Base-by-base conservation (phyloP, 75 land plant species). In the Picea sitchensis region DNA sequence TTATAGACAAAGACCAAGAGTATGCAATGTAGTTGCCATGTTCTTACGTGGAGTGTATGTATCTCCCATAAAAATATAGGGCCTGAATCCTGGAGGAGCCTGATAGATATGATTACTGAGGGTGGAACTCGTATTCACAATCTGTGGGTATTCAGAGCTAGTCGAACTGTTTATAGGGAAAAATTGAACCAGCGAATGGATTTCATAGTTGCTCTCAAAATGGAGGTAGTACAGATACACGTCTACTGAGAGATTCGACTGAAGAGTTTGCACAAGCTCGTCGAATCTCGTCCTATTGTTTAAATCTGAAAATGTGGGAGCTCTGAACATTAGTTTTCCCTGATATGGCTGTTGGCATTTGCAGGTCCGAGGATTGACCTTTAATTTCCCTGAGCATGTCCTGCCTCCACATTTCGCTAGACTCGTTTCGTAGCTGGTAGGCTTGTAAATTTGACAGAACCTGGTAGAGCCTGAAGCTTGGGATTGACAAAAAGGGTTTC, bases 51-150 rank as follows among this genome's bases (percentile, higher is more conserved):
- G 81, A 63, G 75, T 73, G 75, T 92, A 92, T 72, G 88, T 85
- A 80, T 83, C 68, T 62, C 90, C 90, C 14, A 86, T 85, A 58
- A 90, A 92, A 75, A 77, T 82, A 76, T 86, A 92, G 34, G 91
- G 94, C 23, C 91, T 91, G 81, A 92, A 92, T 14, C 68, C 78
- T 0, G 14, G 47, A 59, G 94, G 91, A 61, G 94, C 90, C 77
- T 88, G 87, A 77, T 78, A 92, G 17, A 86, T 84, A 73, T 92
- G 94, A 75, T 87, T 90, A 64, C 85, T 88, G 69, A 92, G 81
- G 7, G 72, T 47, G 87, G 81, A 90, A 14, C 94, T 88, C 75
- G 87, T 76, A 15, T 73, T 86, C 61, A 65, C 75, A 75, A 90
- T 61, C 57, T 87, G 85, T 74, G 90, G 65, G 73, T 90, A 73